These are phyloP conservation scores for Theobroma cacao DNA, from an alignment of 345 rosid genomes.

Conservation along the genomic window DNA sequence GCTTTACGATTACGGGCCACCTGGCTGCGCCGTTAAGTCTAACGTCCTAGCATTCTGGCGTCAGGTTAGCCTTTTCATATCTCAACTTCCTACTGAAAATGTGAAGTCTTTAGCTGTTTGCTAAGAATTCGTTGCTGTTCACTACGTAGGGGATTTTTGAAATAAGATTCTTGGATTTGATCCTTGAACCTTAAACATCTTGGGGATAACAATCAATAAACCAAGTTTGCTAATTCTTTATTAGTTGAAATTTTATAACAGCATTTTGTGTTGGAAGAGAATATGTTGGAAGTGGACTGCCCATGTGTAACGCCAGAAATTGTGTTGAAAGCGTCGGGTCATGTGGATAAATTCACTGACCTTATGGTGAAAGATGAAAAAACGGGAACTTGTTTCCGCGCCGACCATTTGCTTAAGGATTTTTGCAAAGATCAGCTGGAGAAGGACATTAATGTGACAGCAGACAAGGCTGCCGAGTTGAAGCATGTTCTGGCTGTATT, in stretches of 20 bases:
- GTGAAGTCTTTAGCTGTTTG: too few relatives aligned
- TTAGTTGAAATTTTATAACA: slow-evolving; percentile 24
- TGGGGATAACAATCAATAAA: too few relatives aligned
- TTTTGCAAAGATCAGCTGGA: slow-evolving; percentile 80
- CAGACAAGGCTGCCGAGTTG: slow-evolving; percentile 77
- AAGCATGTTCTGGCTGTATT: slow-evolving; percentile 69
- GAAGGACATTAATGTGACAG: slow-evolving; percentile 60
- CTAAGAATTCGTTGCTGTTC: too few relatives aligned
- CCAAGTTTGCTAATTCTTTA: background rate
- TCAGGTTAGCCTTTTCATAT: slow-evolving; percentile 43
- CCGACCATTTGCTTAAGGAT: slow-evolving; percentile 91
- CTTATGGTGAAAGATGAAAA: slow-evolving; percentile 94
- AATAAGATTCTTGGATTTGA: too few relatives aligned
- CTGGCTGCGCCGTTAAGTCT: slow-evolving; percentile 82
- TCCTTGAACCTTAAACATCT: background rate
- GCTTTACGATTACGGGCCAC: slow-evolving; percentile 86
- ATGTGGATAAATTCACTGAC: slow-evolving; percentile 94
- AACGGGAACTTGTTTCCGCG: slow-evolving; percentile 80
- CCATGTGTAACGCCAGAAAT: slow-evolving; percentile 93
- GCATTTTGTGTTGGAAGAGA: slow-evolving; percentile 94
- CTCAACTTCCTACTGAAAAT: background rate
- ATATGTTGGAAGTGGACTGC: slow-evolving; percentile 92
- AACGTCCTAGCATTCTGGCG: slow-evolving; percentile 91
- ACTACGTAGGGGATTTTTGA: too few relatives aligned
- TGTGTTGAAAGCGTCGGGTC: slow-evolving; percentile 94